Evolutionary conservation across 164 flowering plant species (phyloP), one percentile per base, ranked within the genome.

Genomic region (Vitis cinerea): DNA sequence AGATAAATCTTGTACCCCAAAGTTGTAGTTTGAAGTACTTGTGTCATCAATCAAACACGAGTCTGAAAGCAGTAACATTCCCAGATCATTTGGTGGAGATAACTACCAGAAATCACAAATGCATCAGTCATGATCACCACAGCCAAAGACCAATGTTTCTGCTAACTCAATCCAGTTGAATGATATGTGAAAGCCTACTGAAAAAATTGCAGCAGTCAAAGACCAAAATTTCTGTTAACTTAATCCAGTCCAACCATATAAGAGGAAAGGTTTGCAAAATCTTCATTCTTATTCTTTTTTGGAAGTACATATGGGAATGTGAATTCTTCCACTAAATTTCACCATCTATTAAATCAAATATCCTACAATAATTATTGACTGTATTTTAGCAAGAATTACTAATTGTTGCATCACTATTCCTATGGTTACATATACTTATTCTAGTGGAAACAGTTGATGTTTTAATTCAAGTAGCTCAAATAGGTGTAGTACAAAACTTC

Each of bases 231-330:
- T 19, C 23, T 0, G 23, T 19, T 19, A 19, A 19, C 1, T 19
- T 19, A 19, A 19, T 19, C 1, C 23, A 19, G 0, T 19, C 23
- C 23, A 19, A 19, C 23, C 23, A 19, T 19, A 19, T 29, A 73
- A 56, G 47, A 67, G 64, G 63, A 62, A 68, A 12, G 48, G 51
- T 55, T 48, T 29, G 50, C 56, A 16, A 31, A 57, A 30, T 56
- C 71, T 58, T 67, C 51, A 1, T 19, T 19, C 23, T 1, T 19
- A 19, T 19, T 1, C 23, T 19, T 19, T 19, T 19, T 19, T 19
- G 23, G 23, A 19, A 19, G 23, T 19, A 19, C 23, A 19, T 23
- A 23, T 23, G 27, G 1, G 27, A 23, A 23, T 1, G 27, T 23
- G 27, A 23, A 23, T 23, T 23, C 27, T 23, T 23, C 27, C 27